Conservation (phyloP, 1,284 basidiomycete genomes). For the Ustilago trichophora region DNA sequence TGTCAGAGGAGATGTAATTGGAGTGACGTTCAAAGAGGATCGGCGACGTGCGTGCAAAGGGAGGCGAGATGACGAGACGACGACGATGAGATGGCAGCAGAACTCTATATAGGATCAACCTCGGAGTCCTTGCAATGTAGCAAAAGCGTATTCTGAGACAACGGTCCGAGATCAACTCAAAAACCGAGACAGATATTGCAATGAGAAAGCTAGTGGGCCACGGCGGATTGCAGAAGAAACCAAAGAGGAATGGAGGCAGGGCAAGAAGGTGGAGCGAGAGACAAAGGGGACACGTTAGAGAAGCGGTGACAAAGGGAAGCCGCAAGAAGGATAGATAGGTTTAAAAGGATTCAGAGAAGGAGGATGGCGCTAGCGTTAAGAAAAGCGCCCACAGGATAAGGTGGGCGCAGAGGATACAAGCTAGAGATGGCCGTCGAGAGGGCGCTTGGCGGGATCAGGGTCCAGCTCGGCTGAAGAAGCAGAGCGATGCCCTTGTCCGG, state of each 20-base stretch:
- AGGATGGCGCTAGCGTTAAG: too few relatives aligned
- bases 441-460: not conserved
- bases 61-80: not conserved
- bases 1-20: constrained; percentile 10
- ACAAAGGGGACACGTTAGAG: not conserved
- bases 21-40: not conserved
- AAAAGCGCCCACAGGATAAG: too few relatives aligned
- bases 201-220: not conserved
- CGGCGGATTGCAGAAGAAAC: not conserved
- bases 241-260: not conserved
- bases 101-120: constrained; percentile 13
- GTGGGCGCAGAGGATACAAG: too few relatives aligned
- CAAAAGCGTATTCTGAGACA: not conserved
- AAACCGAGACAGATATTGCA: not conserved
- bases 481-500: too few relatives aligned
- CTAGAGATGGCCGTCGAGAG: not conserved
- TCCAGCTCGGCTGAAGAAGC: not conserved
- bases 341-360: not conserved
- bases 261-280: not conserved
- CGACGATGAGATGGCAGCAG: constrained; percentile 2
- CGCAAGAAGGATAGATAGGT: not conserved
- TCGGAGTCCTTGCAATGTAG: not conserved
- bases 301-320: not conserved
- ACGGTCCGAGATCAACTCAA: constrained; percentile 22
- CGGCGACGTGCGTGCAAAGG: not conserved